These are phyloP conservation scores for Chrysoporthe austroafricana DNA, from an alignment of 2,329 filamentous ascomycete genomes.

Conservation along the genomic window DNA sequence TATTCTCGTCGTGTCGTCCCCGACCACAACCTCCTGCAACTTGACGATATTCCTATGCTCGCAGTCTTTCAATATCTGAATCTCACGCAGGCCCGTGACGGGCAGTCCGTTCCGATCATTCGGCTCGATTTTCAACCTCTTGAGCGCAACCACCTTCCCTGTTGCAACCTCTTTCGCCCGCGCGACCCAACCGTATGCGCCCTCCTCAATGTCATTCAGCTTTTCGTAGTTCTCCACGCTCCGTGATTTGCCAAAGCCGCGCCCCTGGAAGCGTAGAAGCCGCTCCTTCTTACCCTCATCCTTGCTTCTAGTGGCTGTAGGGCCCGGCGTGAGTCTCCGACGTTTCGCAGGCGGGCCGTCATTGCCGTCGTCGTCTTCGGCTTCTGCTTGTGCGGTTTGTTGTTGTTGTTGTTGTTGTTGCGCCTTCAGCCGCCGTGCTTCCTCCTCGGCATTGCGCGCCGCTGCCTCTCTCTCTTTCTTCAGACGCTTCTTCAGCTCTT, in stretches of 20 bases:
- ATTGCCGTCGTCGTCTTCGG: constrained; percentile 39
- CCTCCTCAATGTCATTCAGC: constrained; percentile 96
- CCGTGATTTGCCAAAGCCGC: constrained; percentile 70
- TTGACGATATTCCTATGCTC: constrained; percentile 81
- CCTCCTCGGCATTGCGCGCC: constrained; percentile 67
- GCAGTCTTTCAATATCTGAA: constrained; percentile 84
- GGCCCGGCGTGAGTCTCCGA: constrained; percentile 60
- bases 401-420: not conserved
- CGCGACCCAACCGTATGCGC: constrained; percentile 93
- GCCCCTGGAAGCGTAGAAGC: constrained; percentile 72
- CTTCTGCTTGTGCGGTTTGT: constrained; percentile 36
- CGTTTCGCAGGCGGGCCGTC: constrained; percentile 61
- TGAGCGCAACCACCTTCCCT: constrained; percentile 84
- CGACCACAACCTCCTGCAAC: constrained; percentile 82
- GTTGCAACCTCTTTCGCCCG: constrained; percentile 75
- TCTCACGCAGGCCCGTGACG: constrained; percentile 90
- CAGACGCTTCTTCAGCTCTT: constrained; percentile 83
- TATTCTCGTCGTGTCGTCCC: constrained; percentile 58
- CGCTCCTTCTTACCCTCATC: constrained; percentile 43
- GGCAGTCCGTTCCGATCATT: constrained; percentile 77
- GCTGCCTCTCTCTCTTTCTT: constrained; percentile 71
- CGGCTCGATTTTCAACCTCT: constrained; percentile 87
- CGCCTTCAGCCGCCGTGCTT: constrained; percentile 6
- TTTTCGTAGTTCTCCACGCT: constrained; percentile 89
- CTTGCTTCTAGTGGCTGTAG: constrained; percentile 33